These are phyloP conservation scores for Inonotus obliquus DNA, from an alignment of 1,284 basidiomycete species.

Conservation along the genomic window DNA sequence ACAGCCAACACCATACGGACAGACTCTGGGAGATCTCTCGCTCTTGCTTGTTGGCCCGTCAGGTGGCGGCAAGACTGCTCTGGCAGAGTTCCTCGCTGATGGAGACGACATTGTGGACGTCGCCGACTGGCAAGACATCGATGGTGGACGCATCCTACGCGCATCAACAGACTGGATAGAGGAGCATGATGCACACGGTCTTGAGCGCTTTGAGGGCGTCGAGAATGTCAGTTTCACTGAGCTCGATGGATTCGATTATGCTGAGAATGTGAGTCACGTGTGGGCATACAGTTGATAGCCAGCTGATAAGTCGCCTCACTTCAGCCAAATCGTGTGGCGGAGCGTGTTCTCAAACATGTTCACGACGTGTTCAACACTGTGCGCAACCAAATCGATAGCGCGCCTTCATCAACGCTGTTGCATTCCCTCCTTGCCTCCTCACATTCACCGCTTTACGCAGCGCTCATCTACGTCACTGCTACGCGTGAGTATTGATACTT, in stretches of 20 bases:
- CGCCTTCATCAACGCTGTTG: slow-evolving; percentile 13
- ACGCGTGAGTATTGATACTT: slow-evolving; percentile 34
- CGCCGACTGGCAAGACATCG: slow-evolving; percentile 56
- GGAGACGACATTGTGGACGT: slow-evolving; percentile 35
- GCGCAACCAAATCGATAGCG: slow-evolving; percentile 3
- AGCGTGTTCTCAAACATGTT: slow-evolving; percentile 39
- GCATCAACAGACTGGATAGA: slow-evolving; percentile 69
- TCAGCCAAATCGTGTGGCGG: slow-evolving; percentile 25
- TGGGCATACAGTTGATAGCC: neutral
- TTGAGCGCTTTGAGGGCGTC: slow-evolving; percentile 58
- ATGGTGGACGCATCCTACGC: slow-evolving; percentile 37
- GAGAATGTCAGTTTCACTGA: slow-evolving; percentile 58
- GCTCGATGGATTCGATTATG: slow-evolving; percentile 39
- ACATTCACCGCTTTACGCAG: slow-evolving; percentile 40
- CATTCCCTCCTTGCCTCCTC: slow-evolving; percentile 17
- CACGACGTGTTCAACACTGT: slow-evolving; percentile 54
- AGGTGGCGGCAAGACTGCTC: slow-evolving; percentile 27
- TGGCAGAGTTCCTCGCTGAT: slow-evolving; percentile 42
- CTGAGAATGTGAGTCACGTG: slow-evolving; percentile 38
- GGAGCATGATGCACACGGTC: slow-evolving; percentile 54
- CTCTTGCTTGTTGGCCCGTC: slow-evolving; percentile 47
- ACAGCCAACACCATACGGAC: slow-evolving; percentile 56
- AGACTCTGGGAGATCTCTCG: slow-evolving; percentile 56
- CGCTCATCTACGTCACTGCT: slow-evolving; percentile 48
- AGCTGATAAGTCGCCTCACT: neutral